Base-by-base conservation (phyloP, 495 filamentous ascomycete species). In the Penicillium tannophilum region DNA sequence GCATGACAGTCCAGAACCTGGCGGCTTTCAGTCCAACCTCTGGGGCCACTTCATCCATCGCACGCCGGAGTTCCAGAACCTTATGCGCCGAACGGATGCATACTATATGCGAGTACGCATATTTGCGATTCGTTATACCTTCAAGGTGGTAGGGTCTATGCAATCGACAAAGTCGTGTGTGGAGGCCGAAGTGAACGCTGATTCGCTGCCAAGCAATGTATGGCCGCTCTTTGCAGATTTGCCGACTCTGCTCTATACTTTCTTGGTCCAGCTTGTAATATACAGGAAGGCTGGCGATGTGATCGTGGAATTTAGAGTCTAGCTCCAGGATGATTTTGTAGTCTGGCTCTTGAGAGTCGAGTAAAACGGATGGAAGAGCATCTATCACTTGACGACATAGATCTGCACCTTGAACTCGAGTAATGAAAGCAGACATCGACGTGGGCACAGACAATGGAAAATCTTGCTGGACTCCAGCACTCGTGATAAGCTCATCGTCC, bases 331-430 rank as follows among this genome's bases (percentile, higher is more conserved):
- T 63, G 5, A 55, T 52, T 1, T 61, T 52, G 33, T 73, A 73
- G 9, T 67, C 59, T 14, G 61, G 54, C 26, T 68, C 58, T 12
- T 64, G 41, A 17, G 50, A 52, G 5, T 63, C 63, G 17, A 71
- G 60, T 20, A 65, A 44, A 2, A 64, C 52, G 3, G 66, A 64
- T 8, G 68, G 59, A 26, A 71, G 45, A 11, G 63, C 56, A 56
- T 73, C 71, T 39, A 73, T 66, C 8, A 72, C 59, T 31, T 72
- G 59, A 3, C 68, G 68, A 47, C 68, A 73, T 7, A 73, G 54
- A 5, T 59, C 54, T 4, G 71, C 61, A 6, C 61, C 30, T n/a
- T 59, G 56, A 9, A 70, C 51, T 31, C 71, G 63, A 24, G 62
- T 55, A 16, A 68, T 26, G 35, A 69, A 67, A n/a, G 45, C 63